Conservation (phyloP, 805 yeast genomes). For the Wickerhamiella occidentalis region DNA sequence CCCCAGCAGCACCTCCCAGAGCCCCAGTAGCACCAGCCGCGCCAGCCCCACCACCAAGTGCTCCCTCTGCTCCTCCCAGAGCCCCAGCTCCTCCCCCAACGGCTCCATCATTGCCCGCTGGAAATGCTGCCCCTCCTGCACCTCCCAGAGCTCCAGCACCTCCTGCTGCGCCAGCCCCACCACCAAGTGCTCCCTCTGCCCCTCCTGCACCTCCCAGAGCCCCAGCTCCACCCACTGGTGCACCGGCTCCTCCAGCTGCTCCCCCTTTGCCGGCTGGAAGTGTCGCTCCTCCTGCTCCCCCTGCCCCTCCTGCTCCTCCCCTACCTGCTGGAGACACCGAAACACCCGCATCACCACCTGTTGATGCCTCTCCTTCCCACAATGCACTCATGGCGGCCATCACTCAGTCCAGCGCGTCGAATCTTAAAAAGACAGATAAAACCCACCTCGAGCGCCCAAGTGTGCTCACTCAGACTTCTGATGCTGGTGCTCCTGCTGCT, state of each 20-base stretch:
- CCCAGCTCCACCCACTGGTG: conserved; percentile 10
- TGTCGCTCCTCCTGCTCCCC: conserved; percentile 22
- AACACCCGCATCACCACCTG: conserved; percentile 17
- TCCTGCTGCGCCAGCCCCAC: neutral
- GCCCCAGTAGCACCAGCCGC: conserved; percentile 4
- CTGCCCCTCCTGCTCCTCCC: conserved; percentile 25
- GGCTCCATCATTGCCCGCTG: neutral
- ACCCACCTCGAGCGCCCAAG: conserved; percentile 64
- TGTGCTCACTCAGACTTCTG: conserved; percentile 29
- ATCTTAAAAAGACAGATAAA: conserved; percentile 69
- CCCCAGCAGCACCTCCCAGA: conserved; percentile 1
- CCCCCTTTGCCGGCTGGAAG: conserved; percentile 14
- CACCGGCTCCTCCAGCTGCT: neutral
- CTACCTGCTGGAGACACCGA: conserved; percentile 18
- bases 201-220: conserved; percentile 10
- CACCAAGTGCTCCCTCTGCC: neutral
- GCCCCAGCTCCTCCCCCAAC: conserved; percentile 10
- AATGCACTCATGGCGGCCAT: conserved; percentile 64
- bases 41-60: neutral
- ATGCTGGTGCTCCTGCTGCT: conserved; percentile 44
- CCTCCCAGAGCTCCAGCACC: conserved; percentile 4
- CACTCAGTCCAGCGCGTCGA: conserved; percentile 61
- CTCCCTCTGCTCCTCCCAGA: conserved; percentile 10
- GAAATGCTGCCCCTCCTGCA: conserved; percentile 1
- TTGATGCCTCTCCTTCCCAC: conserved; percentile 16